Evolutionary conservation across 2,329 filamentous ascomycete species (phyloP), one percentile per base, ranked within the genome.

Genomic region (Rachicladosporium sp.): DNA sequence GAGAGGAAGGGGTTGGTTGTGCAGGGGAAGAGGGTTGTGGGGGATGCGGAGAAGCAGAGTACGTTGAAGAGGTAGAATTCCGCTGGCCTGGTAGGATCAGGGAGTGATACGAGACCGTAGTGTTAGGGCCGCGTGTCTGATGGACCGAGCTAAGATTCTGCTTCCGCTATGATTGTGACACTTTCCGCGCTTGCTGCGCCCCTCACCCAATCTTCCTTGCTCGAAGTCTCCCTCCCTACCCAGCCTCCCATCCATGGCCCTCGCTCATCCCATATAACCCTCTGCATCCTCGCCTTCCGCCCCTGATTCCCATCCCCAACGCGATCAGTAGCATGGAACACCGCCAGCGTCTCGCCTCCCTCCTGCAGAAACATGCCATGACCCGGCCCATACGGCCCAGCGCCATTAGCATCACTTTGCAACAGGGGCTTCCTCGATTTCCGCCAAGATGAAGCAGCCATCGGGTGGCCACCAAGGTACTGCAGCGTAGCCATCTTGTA

Each of bases 1-100:
- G 73, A 70, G 57, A 73, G 87, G 61, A 98, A 98, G 74, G 91
- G 91, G 0, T 56, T 98, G 62, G 64, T 93, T 50, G 80, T 98
- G 3, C 78, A 80, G 66, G 75, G 69, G 60, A 76, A 68, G 35
- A 27, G 23, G 7, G 57, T 69, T 33, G 80, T 86, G 32, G 80
- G 78, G 45, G 84, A 91, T 68, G 91, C 87, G 1, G 88, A 95
- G 74, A 98, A 98, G 74, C 89, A 81, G 66, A 81, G 79, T 68
- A 81, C 75, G 29, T 54, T 81, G 60, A 82, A 82, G 66, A 70
- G 74, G 52, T 73, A 52, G 39, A 27, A 19, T 19, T 19, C 15
- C 15, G 15, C 15, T 19, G 15, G 15, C 15, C 15, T 19, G 15
- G 15, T 19, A 5, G 15, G 15, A 19, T 19, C 15, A 19, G 15